These are phyloP conservation scores for Neurospora crassa DNA, from an alignment of 2,329 filamentous ascomycete genomes.

Conservation along the genomic window DNA sequence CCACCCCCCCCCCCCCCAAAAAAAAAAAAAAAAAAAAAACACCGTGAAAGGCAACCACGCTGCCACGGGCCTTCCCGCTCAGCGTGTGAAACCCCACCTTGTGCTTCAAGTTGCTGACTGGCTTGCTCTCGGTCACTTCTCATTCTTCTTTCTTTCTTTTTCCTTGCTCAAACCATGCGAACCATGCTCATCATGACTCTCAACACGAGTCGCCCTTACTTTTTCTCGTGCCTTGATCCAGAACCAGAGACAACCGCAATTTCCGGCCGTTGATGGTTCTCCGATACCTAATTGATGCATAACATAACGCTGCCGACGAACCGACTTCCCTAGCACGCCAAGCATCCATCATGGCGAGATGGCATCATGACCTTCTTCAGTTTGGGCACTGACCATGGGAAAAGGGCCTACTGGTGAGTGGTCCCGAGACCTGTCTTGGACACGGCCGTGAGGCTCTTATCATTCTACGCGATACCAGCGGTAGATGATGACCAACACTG, in stretches of 20 bases:
- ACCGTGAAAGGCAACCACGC: background rate
- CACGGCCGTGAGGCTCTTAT: background rate
- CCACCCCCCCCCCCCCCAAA: no score
- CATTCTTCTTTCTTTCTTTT: background rate
- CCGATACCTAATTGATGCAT: background rate
- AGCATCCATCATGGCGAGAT: background rate
- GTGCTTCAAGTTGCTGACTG: background rate
- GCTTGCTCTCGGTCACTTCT: background rate
- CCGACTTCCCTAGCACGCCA: background rate
- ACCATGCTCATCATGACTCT: background rate
- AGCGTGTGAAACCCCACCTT: background rate
- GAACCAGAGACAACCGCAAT: background rate
- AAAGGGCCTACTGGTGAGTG: background rate
- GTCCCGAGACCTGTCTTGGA: background rate
- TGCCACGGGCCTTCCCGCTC: background rate
- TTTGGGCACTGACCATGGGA: background rate
- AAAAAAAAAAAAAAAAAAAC: no score
- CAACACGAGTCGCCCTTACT: background rate
- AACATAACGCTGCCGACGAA: background rate
- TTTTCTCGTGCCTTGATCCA: background rate
- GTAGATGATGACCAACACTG: background rate
- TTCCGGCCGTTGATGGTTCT: background rate
- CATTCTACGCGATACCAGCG: background rate
- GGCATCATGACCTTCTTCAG: background rate
- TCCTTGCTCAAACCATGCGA: background rate